Conservation (phyloP, 192 early-diverging fungal genomes). For the Backusella tarrabulga region DNA sequence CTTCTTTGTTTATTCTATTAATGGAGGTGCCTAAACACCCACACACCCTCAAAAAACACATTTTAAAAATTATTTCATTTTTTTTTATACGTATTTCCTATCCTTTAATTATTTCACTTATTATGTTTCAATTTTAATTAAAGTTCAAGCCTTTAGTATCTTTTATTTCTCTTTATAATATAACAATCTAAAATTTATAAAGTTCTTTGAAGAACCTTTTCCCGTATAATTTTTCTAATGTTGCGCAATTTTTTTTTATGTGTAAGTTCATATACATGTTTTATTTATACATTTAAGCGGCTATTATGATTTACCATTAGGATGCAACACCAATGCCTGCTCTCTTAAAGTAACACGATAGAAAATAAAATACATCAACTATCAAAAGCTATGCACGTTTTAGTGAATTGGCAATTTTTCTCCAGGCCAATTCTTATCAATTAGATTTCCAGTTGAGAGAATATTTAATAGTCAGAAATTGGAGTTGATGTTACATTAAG, state of each 20-base stretch:
- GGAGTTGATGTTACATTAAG: not conserved
- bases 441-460: not conserved
- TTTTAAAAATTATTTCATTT: not conserved
- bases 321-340: not conserved
- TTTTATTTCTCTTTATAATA: not conserved
- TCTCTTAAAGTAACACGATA: not conserved
- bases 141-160: not conserved
- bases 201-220: not conserved
- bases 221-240: not conserved
- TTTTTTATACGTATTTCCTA: not conserved
- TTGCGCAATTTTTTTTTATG: not conserved
- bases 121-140: not conserved
- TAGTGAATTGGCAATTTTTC: not conserved
- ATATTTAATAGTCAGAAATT: not conserved
- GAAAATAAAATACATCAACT: not conserved
- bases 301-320: not conserved
- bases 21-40: not conserved
- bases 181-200: not conserved
- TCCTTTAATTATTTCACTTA: not conserved
- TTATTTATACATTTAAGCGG: not conserved
- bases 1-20: constrained; percentile 29
- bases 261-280: not conserved
- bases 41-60: not conserved
- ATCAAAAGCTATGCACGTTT: not conserved
- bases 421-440: not conserved